Evolutionary conservation across 2,329 filamentous ascomycete species (phyloP), one percentile per base, ranked within the genome.

Genomic region (Xylaria multiplex): DNA sequence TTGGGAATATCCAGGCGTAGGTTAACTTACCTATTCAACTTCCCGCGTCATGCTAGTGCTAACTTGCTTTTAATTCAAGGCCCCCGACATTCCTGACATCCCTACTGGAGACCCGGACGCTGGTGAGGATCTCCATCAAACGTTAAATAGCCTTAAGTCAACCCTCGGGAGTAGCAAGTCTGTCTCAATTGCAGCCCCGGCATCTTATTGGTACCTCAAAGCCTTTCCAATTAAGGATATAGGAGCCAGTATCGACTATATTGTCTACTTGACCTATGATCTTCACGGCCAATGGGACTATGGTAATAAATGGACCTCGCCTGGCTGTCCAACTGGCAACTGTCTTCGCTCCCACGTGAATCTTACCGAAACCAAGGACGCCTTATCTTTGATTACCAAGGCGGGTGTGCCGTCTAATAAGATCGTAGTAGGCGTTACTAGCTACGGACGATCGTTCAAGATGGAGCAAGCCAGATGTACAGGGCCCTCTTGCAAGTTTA

Each of bases 261-360:
- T 75, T 19, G 55, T 74, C 3, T 73, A 70, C 48, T 63, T 71
- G 67, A 69, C 60, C 8, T 72, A 69, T 42, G 70, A 73, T 49
- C 24, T 73, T 1, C 70, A 73, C 19, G 71, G 71, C 16, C 68
- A 73, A 35, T 71, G 68, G 69, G 71, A 72, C n/a, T 65, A 62
- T 43, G 59, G 55, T 9, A 73, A 65, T 60, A 9, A 62, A 16
- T 68, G 45, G 30, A 24, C 65, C 4, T 50, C 19, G 2, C 19
- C 48, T 0, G 61, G 60, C 3, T 71, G 67, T 24, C 2, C 32
- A 0, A 24, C 16, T 1, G 69, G 72, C 1, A 74, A 74, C 52
- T 78, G 76, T 60, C 67, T 78, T 2, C 71, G 71, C 1, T 69
- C 56, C 8, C 73, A 75, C 54, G 66, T 78, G 42, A 78, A 79